Percentiles rank a stretch among this genome's conserved stretches.
Conservation (phyloP, 768 basidiomycete species). For the Clavulina sp. region DNA sequence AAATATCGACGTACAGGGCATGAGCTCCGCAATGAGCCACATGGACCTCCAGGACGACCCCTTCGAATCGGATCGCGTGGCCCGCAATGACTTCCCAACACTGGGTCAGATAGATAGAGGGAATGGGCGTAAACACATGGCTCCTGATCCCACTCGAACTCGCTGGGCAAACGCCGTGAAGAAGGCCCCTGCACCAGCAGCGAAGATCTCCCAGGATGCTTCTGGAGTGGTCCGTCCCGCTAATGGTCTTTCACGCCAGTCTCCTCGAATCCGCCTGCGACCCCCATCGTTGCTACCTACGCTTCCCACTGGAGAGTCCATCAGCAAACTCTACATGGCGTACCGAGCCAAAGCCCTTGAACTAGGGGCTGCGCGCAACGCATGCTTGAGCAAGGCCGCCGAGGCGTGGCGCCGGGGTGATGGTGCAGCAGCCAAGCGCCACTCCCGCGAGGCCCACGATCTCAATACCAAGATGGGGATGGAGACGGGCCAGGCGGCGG, state of each 20-base stretch:
- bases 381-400: conserved; percentile 84
- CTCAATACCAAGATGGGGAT: conserved; percentile 77
- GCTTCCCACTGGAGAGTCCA: conserved; percentile 62
- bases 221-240: background rate
- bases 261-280: conserved; percentile 70
- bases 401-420: conserved; percentile 94
- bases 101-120: conserved; percentile 18
- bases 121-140: background rate
- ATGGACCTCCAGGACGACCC: conserved; percentile 28
- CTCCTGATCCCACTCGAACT: conserved; percentile 61
- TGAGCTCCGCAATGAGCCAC: conserved; percentile 51
- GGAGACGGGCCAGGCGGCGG: conserved; percentile 75
- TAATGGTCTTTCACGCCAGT: conserved; percentile 27
- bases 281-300: conserved; percentile 76
- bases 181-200: conserved; percentile 24
- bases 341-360: conserved; percentile 81
- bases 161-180: conserved; percentile 86
- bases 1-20: conserved; percentile 58
- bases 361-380: conserved; percentile 84
- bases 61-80: conserved; percentile 4
- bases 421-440: conserved; percentile 87
- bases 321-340: conserved; percentile 71
- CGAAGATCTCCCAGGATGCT: background rate
- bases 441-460: conserved; percentile 85
- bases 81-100: conserved; percentile 55